Evolutionary conservation across 164 flowering plant species (phyloP), one percentile per base, ranked within the genome.

Genomic region (Vitis cinerea): DNA sequence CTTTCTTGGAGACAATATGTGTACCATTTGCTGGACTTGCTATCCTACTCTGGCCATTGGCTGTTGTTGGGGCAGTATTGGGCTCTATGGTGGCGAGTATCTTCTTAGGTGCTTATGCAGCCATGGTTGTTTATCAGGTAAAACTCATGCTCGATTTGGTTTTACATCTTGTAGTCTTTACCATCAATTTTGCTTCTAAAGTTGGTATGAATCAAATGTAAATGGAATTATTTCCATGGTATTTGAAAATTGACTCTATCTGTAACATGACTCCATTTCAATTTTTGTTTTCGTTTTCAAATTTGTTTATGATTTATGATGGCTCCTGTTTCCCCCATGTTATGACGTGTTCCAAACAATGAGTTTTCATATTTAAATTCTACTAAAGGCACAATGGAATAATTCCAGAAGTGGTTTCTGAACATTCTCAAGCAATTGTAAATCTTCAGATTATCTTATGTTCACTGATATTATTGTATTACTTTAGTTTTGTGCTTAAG

Each of bases 11-110:
- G 81, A 89, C 97, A 1, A 89, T 90, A 60, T 94, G 98, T 80
- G 97, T 94, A 5, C 98, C 98, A 50, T 86, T 94, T 80, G 98
- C 98, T 8, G 98, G 97, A 55, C 90, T 94, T 71, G 89, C 89
- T 9, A 92, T 94, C 71, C 68, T 94, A 19, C 88, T 94, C 19
- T 94, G 98, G 98, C 98, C 98, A 60, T 76, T 84, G 64, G 88
- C 85, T 68, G 98, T 94, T 67, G 78, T 61, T 62, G 95, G 92
- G 30, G 90, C 97, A 47, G 84, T 92, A 1, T 47, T 91, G 57
- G 91, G 79, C 48, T 85, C 97, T 64, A 76, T 88, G 66, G 64
- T 83, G 44, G 80, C 97, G 27, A 87, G 95, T 71, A 68, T 94
- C 68, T 82, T 85, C 71, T 67, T 94, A 67, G 97, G 97, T 69